Evolutionary conservation across 179 eudicot species (phyloP), one percentile per base, ranked within the genome.

Genomic region (Drosera spatulata): DNA sequence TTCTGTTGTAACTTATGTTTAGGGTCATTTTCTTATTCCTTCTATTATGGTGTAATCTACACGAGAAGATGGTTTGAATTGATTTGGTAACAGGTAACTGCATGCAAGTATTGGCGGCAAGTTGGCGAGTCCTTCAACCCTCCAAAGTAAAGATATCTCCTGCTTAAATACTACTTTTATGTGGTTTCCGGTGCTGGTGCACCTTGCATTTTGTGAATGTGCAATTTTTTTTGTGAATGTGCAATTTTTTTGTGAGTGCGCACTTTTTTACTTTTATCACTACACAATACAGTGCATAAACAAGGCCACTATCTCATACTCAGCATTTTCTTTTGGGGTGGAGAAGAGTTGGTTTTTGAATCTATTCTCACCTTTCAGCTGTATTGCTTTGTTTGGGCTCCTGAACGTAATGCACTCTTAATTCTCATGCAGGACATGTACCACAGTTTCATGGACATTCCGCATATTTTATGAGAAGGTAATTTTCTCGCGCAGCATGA

Each of bases 121-220:
- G 87, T 93, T 38, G 99, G 99, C 66, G 96, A 86, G 64, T 84
- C 99, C 43, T 93, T 93, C 64, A 83, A 86, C 65, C 97, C 97
- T 22, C 97, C 97, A 49, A 91, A 91, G 97, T 91, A 88, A 75
- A 44, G 59, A 12, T 4, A 9, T 39, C 7, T 41, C 10, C 47
- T n/a, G 39, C 15, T 55, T 13, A 12, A 15, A 4, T 55, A 9
- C 2, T 33, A 15, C 3, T 33, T 55, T 6, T 22, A 22, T 22
- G 33, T 22, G 33, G 33, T 22, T 22, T 22, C 33, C 33, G 33
- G 33, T 22, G 33, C 33, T 22, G 33, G 33, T 22, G 33, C 33
- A 22, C 33, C 33, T 22, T 22, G 33, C 33, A 22, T 22, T 22
- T 22, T 22, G 33, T 22, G 33, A 22, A 22, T 22, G 33, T 22